Conservation (phyloP, 164 flowering plant genomes). For the Sextonia rubra region DNA sequence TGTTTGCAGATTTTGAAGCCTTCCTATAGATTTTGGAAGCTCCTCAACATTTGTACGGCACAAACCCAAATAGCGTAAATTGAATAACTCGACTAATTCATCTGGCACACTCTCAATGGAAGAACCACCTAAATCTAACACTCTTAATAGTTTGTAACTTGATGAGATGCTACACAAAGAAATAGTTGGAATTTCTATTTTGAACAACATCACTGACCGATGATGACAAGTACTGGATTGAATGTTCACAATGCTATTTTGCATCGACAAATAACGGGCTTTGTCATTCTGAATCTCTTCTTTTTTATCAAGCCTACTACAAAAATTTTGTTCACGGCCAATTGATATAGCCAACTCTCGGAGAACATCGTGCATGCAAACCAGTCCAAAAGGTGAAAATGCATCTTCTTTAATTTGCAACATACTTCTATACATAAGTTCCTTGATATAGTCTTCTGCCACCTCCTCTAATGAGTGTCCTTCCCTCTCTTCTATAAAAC, state of each 20-base stretch:
- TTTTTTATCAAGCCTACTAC: too few species aligned
- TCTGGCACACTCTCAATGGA: not conserved
- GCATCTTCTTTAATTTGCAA: constrained; percentile 25
- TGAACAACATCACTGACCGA: not conserved
- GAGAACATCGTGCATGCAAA: too few species aligned
- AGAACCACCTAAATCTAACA: too few species aligned
- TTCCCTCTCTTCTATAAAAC: constrained; percentile 31
- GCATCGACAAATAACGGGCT: constrained; percentile 7
- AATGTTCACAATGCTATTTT: not conserved
- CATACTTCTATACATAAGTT: constrained; percentile 40
- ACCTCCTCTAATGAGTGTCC: too few species aligned
- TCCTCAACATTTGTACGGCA: not conserved
- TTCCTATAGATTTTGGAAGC: not conserved
- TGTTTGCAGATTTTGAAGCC: not conserved
- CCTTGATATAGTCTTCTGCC: too few species aligned
- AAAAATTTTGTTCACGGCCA: too few species aligned
- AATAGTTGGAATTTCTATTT: not conserved
- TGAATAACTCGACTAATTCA: not conserved
- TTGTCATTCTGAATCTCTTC: too few species aligned
- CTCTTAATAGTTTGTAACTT: too few species aligned
- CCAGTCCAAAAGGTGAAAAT: too few species aligned
- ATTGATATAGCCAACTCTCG: too few species aligned
- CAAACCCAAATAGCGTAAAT: not conserved
- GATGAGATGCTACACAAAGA: not conserved
- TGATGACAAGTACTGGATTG: not conserved